These are phyloP conservation scores for Ceratocystis smalleyi DNA, from an alignment of 2,329 filamentous ascomycete genomes.

Conservation along the genomic window DNA sequence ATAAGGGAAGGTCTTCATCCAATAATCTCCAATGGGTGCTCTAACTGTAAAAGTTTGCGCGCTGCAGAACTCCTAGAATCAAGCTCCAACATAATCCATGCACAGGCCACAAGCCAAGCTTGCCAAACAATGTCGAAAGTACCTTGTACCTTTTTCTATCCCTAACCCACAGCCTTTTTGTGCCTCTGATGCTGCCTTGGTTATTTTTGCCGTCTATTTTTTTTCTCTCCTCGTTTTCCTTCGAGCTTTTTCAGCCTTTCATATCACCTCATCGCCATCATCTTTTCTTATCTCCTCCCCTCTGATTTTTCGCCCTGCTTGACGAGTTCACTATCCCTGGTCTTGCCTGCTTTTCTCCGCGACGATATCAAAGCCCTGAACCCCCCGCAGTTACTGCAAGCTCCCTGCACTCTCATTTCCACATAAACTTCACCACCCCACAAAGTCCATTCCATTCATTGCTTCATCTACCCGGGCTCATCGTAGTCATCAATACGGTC, in stretches of 20 bases:
- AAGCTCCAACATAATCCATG: neutral
- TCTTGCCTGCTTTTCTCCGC: neutral
- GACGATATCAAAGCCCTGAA: constrained; percentile 6
- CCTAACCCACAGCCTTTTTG: constrained; percentile 8
- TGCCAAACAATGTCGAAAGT: constrained; percentile 5
- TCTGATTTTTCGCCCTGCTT: neutral
- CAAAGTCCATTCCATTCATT: constrained; percentile 6
- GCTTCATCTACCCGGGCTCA: neutral
- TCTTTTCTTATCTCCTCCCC: constrained; percentile 4
- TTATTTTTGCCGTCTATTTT: neutral
- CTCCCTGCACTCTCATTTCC: constrained; percentile 9
- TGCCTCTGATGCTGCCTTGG: neutral
- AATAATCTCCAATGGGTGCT: neutral
- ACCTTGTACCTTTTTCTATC: constrained; percentile 7
- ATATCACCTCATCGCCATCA: constrained; percentile 5
- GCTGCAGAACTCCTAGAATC: neutral
- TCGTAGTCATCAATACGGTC: neutral
- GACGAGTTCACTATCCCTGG: neutral
- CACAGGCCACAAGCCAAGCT: constrained; percentile 2
- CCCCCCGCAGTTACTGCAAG: constrained; percentile 16
- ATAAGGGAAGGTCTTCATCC: neutral
- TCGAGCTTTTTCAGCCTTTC: neutral
- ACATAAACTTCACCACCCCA: constrained; percentile 3
- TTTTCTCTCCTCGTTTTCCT: neutral
- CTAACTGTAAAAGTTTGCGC: neutral